Base-by-base conservation (phyloP, 163 green algal species). In the Trebouxiophyceae sp. region DNA sequence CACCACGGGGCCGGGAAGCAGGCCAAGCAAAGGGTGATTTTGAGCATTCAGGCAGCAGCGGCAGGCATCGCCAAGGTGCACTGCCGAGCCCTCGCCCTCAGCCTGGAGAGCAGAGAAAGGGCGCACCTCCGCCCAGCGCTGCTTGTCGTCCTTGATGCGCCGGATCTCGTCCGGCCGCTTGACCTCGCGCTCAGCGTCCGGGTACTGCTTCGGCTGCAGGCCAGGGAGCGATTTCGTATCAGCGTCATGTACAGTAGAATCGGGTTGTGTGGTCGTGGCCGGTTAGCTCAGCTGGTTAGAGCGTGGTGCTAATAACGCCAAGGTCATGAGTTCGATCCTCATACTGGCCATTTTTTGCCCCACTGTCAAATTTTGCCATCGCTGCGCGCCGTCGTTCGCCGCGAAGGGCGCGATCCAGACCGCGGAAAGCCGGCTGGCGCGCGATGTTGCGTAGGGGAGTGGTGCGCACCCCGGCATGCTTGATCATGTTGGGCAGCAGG, bases 161-260 rank as follows among this genome's bases (percentile, higher is more conserved):
- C 54, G 27, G 23, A 86, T 70, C 71, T 86, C 76, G 26, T 80
- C 71, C 31, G 76, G 31, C 8, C 55, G 62, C 60, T 68, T 71
- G 54, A 88, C 74, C 45, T 78, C 73, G 0, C 67, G 57, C 69
- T 85, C 82, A 30, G 81, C 79, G 33, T 86, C 77, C 27, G 79
- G 74, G 2, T 63, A 57, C 54, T 83, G 82, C 33, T 70, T 68
- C n/a, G 86, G 87, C 61, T 72, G 66, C 66, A 59, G 7, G 4
- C 20, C 34, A 12, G 22, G 47, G n/a, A 50, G 29, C 30, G 20
- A n/a, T n/a, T n/a, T n/a, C n/a, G n/a, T n/a, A n/a, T n/a, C n/a
- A n/a, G n/a, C n/a, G n/a, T n/a, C 50, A 58, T 26, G 24, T 58
- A 28, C 22, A 58, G 50, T 28, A 58, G 16, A 28, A 28, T 29